A percentile compares a stretch with the other conserved stretches of the same genome.
phyloP scores from a whole-genome alignment of 805 yeast genomes.

The Candida maris region DNA sequence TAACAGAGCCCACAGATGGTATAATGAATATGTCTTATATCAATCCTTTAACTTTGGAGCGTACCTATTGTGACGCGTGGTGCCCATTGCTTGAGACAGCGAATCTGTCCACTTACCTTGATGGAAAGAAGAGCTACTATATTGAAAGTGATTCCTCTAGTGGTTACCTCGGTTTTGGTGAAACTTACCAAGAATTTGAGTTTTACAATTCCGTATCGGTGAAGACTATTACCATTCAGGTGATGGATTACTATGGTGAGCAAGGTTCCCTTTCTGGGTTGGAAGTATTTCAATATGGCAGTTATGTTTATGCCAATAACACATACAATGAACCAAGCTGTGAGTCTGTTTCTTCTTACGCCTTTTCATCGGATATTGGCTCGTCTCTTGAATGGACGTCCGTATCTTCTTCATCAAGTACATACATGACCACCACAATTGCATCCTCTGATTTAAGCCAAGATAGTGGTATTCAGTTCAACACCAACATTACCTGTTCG shows the following conservation, averaged over 20 bases:
- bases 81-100: slow-evolving; percentile 64
- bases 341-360: slow-evolving; percentile 10
- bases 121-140: slow-evolving; percentile 8
- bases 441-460: slow-evolving; percentile 27
- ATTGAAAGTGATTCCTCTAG: slow-evolving; percentile 14
- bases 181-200: slow-evolving; percentile 73
- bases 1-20: slow-evolving; percentile 76
- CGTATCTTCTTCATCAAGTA: slow-evolving; percentile 8
- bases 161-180: slow-evolving; percentile 34
- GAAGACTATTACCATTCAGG: slow-evolving; percentile 56
- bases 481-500: slow-evolving; percentile 64
- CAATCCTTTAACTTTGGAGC: slow-evolving; percentile 63
- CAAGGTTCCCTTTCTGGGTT: slow-evolving; percentile 70
- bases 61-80: slow-evolving; percentile 75
- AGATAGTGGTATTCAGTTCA: slow-evolving; percentile 45
- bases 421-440: slow-evolving; percentile 26
- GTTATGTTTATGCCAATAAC: slow-evolving; percentile 70
- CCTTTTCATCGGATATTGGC: slow-evolving; percentile 14
- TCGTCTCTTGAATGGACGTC: slow-evolving; percentile 23
- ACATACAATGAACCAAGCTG: slow-evolving; percentile 68
- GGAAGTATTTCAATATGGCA: slow-evolving; percentile 59
- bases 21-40: slow-evolving; percentile 88
- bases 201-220: slow-evolving; percentile 68
- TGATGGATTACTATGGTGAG: slow-evolving; percentile 65
- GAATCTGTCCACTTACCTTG: slow-evolving; percentile 24